Percentiles rank a stretch among this genome's conserved stretches.
Evolutionary conservation across 2,329 filamentous ascomycete genomes (phyloP).

Genomic region (Colletotrichum sp.): DNA sequence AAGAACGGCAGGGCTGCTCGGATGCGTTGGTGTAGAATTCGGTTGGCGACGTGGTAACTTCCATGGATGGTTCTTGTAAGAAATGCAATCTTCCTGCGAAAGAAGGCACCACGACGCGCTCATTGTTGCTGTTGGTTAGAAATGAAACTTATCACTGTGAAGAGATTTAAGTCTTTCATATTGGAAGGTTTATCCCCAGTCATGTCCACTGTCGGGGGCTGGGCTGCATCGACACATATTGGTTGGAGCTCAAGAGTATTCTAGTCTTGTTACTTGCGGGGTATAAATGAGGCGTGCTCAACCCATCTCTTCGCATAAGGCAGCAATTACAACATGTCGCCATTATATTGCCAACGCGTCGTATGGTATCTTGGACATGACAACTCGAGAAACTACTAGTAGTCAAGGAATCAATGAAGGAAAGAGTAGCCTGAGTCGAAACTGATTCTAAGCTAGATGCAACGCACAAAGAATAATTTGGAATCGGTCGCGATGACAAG

Average conservation of each 20-base stretch:
- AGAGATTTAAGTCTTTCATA: neutral
- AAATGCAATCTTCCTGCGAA: neutral
- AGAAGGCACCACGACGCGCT: too few relatives aligned
- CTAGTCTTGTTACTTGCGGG: neutral
- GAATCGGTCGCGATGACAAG: too few relatives aligned
- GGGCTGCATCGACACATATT: fast-evolving
- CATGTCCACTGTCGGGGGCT: neutral
- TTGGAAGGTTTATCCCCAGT: neutral
- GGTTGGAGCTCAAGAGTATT: neutral
- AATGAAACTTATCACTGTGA: neutral
- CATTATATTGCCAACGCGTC: neutral
- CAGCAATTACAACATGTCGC: neutral
- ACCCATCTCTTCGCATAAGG: neutral
- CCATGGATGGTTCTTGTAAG: neutral
- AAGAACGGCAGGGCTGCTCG: neutral
- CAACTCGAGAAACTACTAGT: neutral
- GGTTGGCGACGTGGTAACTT: neutral
- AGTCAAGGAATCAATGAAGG: neutral
- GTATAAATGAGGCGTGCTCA: neutral
- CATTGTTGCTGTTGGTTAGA: neutral
- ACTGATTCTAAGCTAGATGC: fast-evolving
- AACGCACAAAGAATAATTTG: neutral
- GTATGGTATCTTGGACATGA: neutral
- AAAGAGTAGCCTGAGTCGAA: neutral
- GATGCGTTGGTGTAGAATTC: neutral